A percentile compares a stretch with the other conserved stretches of the same genome.
Conservation (phyloP, 345 rosid genomes). For the Barbarea vulgaris region DNA sequence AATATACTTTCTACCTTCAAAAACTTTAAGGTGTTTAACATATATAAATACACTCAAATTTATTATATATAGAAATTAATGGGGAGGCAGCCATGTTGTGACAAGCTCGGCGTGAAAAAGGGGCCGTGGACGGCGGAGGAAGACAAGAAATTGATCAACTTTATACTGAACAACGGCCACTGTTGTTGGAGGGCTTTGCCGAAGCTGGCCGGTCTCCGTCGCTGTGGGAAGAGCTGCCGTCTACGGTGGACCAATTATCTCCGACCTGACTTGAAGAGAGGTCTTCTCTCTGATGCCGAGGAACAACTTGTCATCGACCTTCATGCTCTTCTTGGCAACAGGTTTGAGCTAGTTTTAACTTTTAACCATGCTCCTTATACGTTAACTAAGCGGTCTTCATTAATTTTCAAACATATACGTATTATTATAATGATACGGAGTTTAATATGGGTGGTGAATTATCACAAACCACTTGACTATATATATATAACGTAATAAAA, state of each 20-base stretch:
- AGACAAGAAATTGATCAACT: slow-evolving; percentile 61
- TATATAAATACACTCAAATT: neutral
- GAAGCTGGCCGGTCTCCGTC: slow-evolving; percentile 70
- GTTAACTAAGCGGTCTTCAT: neutral
- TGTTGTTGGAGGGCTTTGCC: slow-evolving; percentile 75
- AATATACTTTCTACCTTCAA: neutral
- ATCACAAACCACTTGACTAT: neutral
- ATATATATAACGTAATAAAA: neutral
- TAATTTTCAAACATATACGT: neutral
- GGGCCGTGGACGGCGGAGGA: slow-evolving; percentile 79
- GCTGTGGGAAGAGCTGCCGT: slow-evolving; percentile 75
- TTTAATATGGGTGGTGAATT: neutral
- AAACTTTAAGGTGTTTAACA: neutral
- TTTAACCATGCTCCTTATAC: too few species aligned
- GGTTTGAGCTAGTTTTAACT: slow-evolving; percentile 35
- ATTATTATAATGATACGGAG: neutral
- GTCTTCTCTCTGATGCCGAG: slow-evolving; percentile 61
- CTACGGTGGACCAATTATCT: slow-evolving; percentile 79
- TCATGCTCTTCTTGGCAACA: slow-evolving; percentile 65
- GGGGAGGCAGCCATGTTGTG: slow-evolving; percentile 61
- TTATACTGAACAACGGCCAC: slow-evolving; percentile 55
- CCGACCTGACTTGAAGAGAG: slow-evolving; percentile 72
- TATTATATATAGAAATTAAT: neutral
- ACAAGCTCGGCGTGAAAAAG: slow-evolving; percentile 64
- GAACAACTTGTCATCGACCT: slow-evolving; percentile 68